Conservation (phyloP, 768 basidiomycete species). For the Terana coerulea region DNA sequence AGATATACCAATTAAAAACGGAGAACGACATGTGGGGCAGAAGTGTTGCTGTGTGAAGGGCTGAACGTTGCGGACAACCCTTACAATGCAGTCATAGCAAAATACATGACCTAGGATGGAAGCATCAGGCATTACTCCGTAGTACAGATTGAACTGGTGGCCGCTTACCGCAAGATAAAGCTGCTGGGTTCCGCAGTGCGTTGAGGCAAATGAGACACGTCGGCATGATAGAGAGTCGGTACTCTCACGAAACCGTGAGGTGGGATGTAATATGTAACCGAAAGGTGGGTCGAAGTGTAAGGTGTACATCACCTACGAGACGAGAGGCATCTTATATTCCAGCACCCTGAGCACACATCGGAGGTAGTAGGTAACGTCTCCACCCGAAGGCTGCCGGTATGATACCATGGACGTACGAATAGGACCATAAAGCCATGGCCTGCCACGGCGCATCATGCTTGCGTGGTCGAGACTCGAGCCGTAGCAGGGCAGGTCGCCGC, state of each 20-base stretch:
- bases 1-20: constrained; percentile 51
- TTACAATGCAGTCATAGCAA: constrained; percentile 56
- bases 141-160: no score
- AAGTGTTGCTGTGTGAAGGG: constrained; percentile 43
- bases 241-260: no score
- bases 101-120: constrained; percentile 54
- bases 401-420: constrained; percentile 7
- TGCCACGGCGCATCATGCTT: no score
- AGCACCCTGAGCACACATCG: neutral
- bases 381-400: constrained; percentile 5
- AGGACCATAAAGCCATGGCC: no score
- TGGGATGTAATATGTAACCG: no score
- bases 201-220: constrained; percentile 63
- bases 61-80: constrained; percentile 43
- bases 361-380: neutral
- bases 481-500: neutral
- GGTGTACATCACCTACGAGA: no score
- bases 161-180: constrained; percentile 58
- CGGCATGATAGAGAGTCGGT: constrained; percentile 34
- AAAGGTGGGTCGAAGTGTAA: no score
- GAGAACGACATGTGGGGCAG: constrained; percentile 55
- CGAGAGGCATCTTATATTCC: no score
- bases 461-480: constrained; percentile 1
- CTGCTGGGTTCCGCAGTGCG: constrained; percentile 48
- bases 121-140: neutral